phyloP scores from a whole-genome alignment of 2,329 filamentous ascomycete genomes.

The Colletotrichum filicis region DNA sequence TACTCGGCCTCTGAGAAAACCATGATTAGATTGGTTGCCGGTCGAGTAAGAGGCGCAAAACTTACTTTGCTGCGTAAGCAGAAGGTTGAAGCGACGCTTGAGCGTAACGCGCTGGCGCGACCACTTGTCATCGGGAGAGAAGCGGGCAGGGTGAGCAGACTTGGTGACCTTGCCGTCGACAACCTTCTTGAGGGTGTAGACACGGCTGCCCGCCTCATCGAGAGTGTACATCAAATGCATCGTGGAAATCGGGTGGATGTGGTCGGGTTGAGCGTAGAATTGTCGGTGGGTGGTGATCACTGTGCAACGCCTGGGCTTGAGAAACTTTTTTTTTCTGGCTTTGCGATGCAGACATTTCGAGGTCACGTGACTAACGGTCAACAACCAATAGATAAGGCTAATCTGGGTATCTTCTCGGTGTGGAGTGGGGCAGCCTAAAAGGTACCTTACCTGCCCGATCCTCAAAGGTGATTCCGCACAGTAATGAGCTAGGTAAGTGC shows the following conservation, averaged over 20 bases:
- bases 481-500: no score
- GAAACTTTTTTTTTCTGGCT: conserved; percentile 20
- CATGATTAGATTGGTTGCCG: not conserved
- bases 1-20: conserved; percentile 25
- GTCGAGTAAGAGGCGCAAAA: conserved; percentile 31
- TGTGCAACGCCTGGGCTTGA: not conserved
- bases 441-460: no score
- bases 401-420: not conserved
- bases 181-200: conserved; percentile 96
- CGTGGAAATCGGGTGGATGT: not conserved
- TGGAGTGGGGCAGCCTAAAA: not conserved
- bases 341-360: conserved; percentile 4
- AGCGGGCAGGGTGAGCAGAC: conserved; percentile 94
- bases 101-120: conserved; percentile 94
- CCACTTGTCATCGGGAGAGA: conserved; percentile 99
- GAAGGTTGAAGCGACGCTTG: conserved; percentile 91
- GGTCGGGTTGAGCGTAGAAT: not conserved
- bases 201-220: conserved; percentile 83
- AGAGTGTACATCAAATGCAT: conserved; percentile 74
- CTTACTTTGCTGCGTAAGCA: conserved; percentile 81
- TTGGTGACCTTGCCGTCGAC: conserved; percentile 89
- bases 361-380: conserved; percentile 3
- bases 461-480: no score
- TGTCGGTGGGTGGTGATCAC: not conserved
- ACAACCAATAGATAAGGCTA: not conserved